phyloP scores from a whole-genome alignment of 495 filamentous ascomycete species.

The Aspergillus avenaceus region DNA sequence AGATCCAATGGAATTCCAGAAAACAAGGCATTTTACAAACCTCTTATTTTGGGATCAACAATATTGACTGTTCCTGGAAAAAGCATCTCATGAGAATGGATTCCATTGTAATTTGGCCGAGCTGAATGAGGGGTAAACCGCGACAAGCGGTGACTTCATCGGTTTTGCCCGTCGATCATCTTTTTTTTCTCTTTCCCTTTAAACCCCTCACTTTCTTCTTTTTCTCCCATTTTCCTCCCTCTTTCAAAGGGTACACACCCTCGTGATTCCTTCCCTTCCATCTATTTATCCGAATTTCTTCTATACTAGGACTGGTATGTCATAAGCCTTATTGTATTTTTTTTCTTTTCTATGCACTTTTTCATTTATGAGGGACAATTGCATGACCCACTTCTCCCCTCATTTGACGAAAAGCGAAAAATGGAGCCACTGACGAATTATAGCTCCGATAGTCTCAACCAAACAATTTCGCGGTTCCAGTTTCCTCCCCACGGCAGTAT shows the following conservation, averaged over 20 bases:
- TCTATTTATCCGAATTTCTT: not conserved
- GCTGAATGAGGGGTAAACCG: constrained; percentile 2
- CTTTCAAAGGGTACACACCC: not conserved
- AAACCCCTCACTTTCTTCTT: not conserved
- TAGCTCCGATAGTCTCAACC: not conserved
- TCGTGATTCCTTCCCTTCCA: too few species aligned
- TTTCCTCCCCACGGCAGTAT: not conserved
- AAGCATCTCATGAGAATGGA: too few species aligned
- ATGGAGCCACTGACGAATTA: not conserved
- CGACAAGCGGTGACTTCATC: constrained; percentile 9
- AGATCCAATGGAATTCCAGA: too few species aligned
- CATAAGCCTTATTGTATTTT: not conserved
- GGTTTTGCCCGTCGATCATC: not conserved
- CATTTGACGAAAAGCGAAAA: not conserved
- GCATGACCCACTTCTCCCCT: not conserved
- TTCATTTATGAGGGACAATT: too few species aligned
- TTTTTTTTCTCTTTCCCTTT: not conserved
- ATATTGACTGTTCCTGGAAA: not conserved
- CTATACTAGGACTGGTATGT: not conserved
- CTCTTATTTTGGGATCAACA: too few species aligned
- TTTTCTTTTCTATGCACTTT: not conserved
- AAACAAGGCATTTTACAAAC: too few species aligned
- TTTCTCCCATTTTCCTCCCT: not conserved
- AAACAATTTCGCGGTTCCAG: not conserved
- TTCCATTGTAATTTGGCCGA: too few species aligned